Percentiles rank a stretch among this genome's conserved stretches.
These are phyloP conservation scores for Perilla frutescens DNA, from an alignment of 257 asterid species.

Conservation along the genomic window DNA sequence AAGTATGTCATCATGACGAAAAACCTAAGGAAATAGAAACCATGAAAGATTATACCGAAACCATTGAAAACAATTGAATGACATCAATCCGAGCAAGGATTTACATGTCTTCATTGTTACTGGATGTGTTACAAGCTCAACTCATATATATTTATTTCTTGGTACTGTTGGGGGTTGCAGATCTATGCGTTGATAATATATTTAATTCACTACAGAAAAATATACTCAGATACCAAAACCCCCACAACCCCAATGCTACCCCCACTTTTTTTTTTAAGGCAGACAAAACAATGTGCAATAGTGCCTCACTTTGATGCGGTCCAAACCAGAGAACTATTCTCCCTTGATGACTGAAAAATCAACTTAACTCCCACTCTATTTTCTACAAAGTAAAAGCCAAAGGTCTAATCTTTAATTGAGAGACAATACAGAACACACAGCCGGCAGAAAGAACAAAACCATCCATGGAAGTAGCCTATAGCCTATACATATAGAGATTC, in stretches of 20 bases:
- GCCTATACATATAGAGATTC: conserved; percentile 14
- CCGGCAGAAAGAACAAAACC: conserved; percentile 17
- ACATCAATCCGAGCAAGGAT: conserved; percentile 10
- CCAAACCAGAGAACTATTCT: neutral
- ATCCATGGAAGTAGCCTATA: neutral
- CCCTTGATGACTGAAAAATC: neutral
- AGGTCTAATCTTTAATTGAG: neutral
- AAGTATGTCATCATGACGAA: conserved; percentile 16
- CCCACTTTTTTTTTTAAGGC: neutral
- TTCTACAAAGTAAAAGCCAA: conserved; percentile 1
- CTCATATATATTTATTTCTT: conserved; percentile 3
- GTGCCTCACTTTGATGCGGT: neutral
- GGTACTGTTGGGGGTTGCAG: conserved; percentile 19
- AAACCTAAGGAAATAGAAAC: conserved; percentile 16
- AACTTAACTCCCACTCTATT: conserved; percentile 2
- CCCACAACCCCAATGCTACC: neutral
- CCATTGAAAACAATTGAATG: neutral
- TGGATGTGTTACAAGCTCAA: conserved; percentile 1
- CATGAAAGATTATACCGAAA: neutral
- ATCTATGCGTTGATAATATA: conserved; percentile 17
- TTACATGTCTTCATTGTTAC: neutral
- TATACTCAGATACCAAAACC: neutral
- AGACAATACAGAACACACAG: conserved; percentile 4
- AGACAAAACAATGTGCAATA: conserved; percentile 8
- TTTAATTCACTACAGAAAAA: conserved; percentile 5